Percentiles rank a stretch among this genome's conserved stretches.
phyloP scores from a whole-genome alignment of 2,329 filamentous ascomycete species.

The Ramularia endophylla region DNA sequence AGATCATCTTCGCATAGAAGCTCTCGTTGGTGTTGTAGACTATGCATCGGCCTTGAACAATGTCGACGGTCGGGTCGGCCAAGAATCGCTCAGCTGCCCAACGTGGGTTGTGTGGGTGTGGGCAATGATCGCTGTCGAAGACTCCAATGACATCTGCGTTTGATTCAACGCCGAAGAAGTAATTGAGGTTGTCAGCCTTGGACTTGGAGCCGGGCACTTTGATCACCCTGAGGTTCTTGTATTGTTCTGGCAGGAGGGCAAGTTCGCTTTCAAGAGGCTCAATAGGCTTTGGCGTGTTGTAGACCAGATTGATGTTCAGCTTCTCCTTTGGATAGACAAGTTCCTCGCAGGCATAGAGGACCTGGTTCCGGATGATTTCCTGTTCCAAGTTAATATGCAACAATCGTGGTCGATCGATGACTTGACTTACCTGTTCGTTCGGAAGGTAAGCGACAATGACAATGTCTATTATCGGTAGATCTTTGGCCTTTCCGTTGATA shows the following conservation, averaged over 20 bases:
- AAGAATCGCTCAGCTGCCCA: conserved; percentile 46
- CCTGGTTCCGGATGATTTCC: conserved; percentile 45
- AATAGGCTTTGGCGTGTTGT: conserved; percentile 45
- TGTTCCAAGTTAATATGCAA: background rate
- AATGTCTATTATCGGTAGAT: conserved; percentile 41
- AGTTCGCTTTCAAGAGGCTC: conserved; percentile 42
- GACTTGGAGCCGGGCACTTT: conserved; percentile 46
- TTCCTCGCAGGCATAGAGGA: conserved; percentile 42
- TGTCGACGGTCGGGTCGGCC: conserved; percentile 38
- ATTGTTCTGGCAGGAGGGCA: conserved; percentile 32
- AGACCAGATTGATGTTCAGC: conserved; percentile 44
- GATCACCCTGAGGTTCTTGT: conserved; percentile 40
- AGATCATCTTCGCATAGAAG: conserved; percentile 43
- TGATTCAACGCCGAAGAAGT: conserved; percentile 41
- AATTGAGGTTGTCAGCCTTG: conserved; percentile 47
- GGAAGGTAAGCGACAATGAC: conserved; percentile 48
- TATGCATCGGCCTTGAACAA: conserved; percentile 46
- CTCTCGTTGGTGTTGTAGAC: conserved; percentile 43
- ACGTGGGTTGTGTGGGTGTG: conserved; percentile 43
- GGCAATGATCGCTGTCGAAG: conserved; percentile 47
- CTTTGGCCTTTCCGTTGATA: conserved; percentile 20
- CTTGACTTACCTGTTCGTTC: conserved; percentile 37
- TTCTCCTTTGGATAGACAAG: conserved; percentile 42
- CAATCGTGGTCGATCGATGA: background rate
- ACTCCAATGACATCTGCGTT: conserved; percentile 44